phyloP scores from a whole-genome alignment of 2,329 filamentous ascomycete species.

The Knufia petricola region DNA sequence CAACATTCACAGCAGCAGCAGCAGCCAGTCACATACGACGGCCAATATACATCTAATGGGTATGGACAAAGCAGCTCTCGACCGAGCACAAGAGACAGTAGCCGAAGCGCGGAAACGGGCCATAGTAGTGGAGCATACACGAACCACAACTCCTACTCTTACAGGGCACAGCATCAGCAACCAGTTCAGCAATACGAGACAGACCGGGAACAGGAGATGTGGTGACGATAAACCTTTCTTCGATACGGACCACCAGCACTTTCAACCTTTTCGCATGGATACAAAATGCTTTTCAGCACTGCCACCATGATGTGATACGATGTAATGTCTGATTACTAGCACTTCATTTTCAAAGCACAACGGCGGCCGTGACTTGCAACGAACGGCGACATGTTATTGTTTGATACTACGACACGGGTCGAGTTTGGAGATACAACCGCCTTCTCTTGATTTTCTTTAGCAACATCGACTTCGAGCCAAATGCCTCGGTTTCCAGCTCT shows the following conservation, averaged over 20 bases:
- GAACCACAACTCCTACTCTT: constrained; percentile 17
- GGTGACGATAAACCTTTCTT: constrained; percentile 28
- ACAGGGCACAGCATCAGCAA: constrained; percentile 25
- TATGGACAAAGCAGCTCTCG: constrained; percentile 37
- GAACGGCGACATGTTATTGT: neutral
- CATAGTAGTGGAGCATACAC: constrained; percentile 19
- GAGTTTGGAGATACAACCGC: neutral
- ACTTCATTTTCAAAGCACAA: constrained; percentile 1
- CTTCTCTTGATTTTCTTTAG: neutral
- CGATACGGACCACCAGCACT: neutral
- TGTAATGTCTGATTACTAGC: constrained; percentile 4
- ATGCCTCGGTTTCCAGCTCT: neutral
- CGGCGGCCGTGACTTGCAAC: neutral
- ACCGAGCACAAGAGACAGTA: constrained; percentile 30
- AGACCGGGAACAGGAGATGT: constrained; percentile 39
- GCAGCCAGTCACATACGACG: constrained; percentile 29
- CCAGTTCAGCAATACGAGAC: constrained; percentile 33
- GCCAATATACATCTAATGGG: constrained; percentile 44
- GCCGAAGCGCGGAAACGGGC: constrained; percentile 32
- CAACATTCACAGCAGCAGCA: constrained; percentile 16
- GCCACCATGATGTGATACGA: neutral
- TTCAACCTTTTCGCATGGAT: neutral
- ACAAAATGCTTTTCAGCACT: neutral
- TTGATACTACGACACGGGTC: constrained; percentile 2
- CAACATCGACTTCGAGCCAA: neutral